Percentiles rank a stretch among this genome's conserved stretches.
Conservation (phyloP, 2,329 filamentous ascomycete genomes). For the Botryotinia narcissicola region DNA sequence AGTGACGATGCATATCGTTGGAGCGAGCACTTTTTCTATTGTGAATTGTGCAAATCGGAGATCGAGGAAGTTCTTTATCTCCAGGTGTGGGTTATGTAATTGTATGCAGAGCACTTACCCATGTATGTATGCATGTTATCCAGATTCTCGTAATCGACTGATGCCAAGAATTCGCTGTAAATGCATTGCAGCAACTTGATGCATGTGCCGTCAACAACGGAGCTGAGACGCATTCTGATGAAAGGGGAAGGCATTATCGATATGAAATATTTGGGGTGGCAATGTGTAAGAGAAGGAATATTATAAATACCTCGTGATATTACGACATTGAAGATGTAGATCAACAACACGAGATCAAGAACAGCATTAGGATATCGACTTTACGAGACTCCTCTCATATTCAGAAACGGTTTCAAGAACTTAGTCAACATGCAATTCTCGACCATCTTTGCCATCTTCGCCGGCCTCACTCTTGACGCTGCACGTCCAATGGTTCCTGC, state of each 20-base stretch:
- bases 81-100: background rate
- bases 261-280: background rate
- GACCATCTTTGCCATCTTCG: background rate
- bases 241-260: background rate
- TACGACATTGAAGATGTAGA: background rate
- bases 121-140: background rate
- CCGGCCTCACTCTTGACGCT: background rate
- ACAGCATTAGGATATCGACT: background rate
- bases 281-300: too few relatives aligned
- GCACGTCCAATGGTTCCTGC: constrained; percentile 7
- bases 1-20: background rate
- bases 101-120: background rate
- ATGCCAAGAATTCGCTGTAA: background rate
- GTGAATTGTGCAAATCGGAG: background rate
- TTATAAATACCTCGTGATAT: background rate
- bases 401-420: background rate
- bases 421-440: constrained; percentile 1
- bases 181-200: background rate
- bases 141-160: background rate
- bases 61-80: background rate
- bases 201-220: background rate
- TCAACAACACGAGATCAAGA: background rate
- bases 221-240: background rate
- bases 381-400: background rate
- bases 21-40: background rate